These are phyloP conservation scores for Thielaviopsis euricoi DNA, from an alignment of 2,329 filamentous ascomycete species.

Conservation along the genomic window DNA sequence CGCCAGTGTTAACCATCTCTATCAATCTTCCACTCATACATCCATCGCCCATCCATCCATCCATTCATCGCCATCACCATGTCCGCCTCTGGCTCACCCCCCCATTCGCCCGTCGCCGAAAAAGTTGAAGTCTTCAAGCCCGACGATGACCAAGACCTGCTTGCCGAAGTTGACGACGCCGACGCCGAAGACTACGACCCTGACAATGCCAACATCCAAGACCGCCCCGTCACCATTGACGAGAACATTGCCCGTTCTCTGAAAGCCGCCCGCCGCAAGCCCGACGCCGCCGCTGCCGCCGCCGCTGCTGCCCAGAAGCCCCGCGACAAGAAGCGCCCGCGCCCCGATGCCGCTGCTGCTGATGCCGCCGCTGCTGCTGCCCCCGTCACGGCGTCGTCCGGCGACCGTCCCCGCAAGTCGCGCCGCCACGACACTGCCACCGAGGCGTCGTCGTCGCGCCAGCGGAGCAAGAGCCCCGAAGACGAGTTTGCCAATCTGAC, in stretches of 20 bases:
- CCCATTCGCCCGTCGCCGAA: slow-evolving; percentile 20
- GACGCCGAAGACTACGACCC: slow-evolving; percentile 56
- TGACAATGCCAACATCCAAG: slow-evolving; percentile 43
- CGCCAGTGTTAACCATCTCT: no score
- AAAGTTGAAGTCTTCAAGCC: slow-evolving; percentile 24
- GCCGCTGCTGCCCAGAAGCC: slow-evolving; percentile 39
- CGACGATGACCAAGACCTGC: slow-evolving; percentile 40
- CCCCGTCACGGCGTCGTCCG: not conserved
- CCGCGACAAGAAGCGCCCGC: slow-evolving; percentile 46
- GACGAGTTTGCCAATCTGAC: slow-evolving; percentile 63
- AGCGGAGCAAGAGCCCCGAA: slow-evolving; percentile 30
- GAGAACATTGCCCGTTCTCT: slow-evolving; percentile 47
- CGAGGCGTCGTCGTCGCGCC: slow-evolving; percentile 27
- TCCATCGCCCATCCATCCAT: not conserved
- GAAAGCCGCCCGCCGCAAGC: slow-evolving; percentile 49
- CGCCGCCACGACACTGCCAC: slow-evolving; percentile 29
- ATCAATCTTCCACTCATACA: not conserved
- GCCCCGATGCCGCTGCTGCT: slow-evolving; percentile 35
- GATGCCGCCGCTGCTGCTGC: slow-evolving; percentile 24
- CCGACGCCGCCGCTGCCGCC: slow-evolving; percentile 41
- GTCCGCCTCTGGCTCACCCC: slow-evolving; percentile 31
- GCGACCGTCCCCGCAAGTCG: slow-evolving; percentile 29
- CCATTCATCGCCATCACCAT: slow-evolving; percentile 16
- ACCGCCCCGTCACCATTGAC: slow-evolving; percentile 49
- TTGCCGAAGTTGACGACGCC: slow-evolving; percentile 54